Conservation (phyloP, 352 stramenopile species). For the Globisporangium solare region DNA sequence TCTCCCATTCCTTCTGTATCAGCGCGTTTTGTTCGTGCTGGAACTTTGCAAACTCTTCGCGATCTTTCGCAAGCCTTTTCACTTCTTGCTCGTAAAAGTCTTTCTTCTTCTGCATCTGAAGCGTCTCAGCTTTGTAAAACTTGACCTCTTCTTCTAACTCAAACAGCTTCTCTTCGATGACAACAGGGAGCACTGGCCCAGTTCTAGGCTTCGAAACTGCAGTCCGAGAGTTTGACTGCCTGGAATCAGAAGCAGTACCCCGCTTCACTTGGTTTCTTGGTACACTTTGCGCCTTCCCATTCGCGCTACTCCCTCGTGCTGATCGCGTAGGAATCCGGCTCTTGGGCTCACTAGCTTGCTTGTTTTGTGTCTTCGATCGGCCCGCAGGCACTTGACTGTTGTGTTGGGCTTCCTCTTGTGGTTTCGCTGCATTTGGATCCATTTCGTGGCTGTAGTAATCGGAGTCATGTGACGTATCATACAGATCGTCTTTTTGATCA, state of each 20-base stretch:
- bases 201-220: conserved; percentile 2
- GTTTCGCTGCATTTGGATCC: background rate
- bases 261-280: background rate
- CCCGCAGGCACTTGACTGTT: too few species aligned
- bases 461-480: conserved; percentile 7
- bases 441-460: conserved; percentile 2
- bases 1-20: conserved; percentile 69
- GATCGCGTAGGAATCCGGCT: background rate
- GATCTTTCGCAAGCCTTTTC: conserved; percentile 47
- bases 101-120: conserved; percentile 72
- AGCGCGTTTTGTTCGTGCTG: conserved; percentile 45
- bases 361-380: background rate
- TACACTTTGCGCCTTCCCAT: background rate
- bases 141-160: conserved; percentile 84
- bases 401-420: background rate
- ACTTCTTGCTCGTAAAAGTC: conserved; percentile 59
- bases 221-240: background rate
- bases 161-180: conserved; percentile 77
- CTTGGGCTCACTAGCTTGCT: background rate
- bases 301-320: background rate
- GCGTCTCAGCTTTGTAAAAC: conserved; percentile 79
- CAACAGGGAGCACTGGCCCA: conserved; percentile 37
- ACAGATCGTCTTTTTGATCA: conserved; percentile 10
- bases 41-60: conserved; percentile 42
- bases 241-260: background rate